A percentile compares a stretch with the other conserved stretches of the same genome.
phyloP scores from a whole-genome alignment of 2,329 filamentous ascomycete species.

The Chaetomiaceae sp. region DNA sequence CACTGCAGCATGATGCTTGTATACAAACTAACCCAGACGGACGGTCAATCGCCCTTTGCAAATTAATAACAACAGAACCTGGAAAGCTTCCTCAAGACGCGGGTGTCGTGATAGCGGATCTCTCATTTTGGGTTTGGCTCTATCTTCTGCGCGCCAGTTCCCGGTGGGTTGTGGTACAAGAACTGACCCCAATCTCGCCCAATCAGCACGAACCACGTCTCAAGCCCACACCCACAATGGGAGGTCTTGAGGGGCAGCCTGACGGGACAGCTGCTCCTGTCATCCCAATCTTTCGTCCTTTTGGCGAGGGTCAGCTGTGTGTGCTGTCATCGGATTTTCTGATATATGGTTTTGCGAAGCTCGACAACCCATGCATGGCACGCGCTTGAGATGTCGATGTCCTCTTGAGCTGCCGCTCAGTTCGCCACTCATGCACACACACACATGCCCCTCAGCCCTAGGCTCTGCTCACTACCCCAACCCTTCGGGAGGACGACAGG shows the following conservation, averaged over 20 bases:
- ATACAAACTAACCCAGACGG: no score
- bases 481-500: constrained; percentile 20
- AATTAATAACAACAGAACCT: not conserved
- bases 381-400: no score
- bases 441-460: constrained; percentile 5
- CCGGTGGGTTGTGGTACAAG: constrained; percentile 29
- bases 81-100: not conserved
- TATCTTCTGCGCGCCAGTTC: constrained; percentile 30
- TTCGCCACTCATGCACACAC: constrained; percentile 8
- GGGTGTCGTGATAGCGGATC: constrained; percentile 18
- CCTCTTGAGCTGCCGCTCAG: not conserved
- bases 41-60: no score
- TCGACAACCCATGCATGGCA: not conserved
- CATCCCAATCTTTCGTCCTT: constrained; percentile 18
- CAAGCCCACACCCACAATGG: constrained; percentile 30
- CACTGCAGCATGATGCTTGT: no score
- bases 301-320: constrained; percentile 2
- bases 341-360: not conserved
- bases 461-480: constrained; percentile 9
- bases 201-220: constrained; percentile 35
- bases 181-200: constrained; percentile 24
- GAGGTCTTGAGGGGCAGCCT: constrained; percentile 22
- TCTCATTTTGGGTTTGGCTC: constrained; percentile 29
- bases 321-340: constrained; percentile 10
- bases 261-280: constrained; percentile 20